These are phyloP conservation scores for Cladobotryum mycophilum DNA, from an alignment of 2,329 filamentous ascomycete species.

Conservation along the genomic window DNA sequence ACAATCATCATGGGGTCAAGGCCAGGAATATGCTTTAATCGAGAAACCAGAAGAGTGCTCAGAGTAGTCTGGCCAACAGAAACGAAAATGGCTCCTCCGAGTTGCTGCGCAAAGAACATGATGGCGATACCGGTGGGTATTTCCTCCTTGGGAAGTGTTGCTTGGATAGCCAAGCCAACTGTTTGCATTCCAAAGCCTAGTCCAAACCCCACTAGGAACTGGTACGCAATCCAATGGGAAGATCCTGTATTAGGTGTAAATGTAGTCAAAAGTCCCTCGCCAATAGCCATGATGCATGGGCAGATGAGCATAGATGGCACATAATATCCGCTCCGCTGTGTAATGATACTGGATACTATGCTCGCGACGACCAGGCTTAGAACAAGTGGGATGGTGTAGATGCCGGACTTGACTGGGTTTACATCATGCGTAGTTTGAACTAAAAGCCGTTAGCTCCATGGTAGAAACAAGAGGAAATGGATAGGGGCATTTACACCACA, in stretches of 20 bases:
- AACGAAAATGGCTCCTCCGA: constrained; percentile 53
- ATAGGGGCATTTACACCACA: constrained; percentile 44
- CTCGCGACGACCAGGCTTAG: constrained; percentile 49
- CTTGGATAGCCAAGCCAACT: constrained; percentile 49
- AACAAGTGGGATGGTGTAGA: constrained; percentile 52
- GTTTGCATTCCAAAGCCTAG: constrained; percentile 55
- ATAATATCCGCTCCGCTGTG: constrained; percentile 53
- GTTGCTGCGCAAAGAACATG: constrained; percentile 52
- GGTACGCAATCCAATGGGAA: constrained; percentile 53
- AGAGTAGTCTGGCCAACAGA: constrained; percentile 51
- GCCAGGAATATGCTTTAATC: constrained; percentile 34
- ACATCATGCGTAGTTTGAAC: constrained; percentile 52
- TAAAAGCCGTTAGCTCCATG: constrained; percentile 20
- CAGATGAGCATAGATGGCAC: constrained; percentile 49
- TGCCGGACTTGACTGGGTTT: constrained; percentile 47
- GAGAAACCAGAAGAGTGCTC: constrained; percentile 37
- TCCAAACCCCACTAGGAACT: constrained; percentile 53
- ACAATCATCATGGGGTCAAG: constrained; percentile 39
- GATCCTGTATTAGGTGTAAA: constrained; percentile 41
- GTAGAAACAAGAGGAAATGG: not conserved
- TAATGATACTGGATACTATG: constrained; percentile 41
- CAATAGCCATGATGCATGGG: constrained; percentile 44
- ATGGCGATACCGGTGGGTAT: constrained; percentile 50
- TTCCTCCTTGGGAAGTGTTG: constrained; percentile 45
- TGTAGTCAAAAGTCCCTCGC: constrained; percentile 53